Conservation (phyloP, 306 rosid species). For the Phaseolus lunatus region DNA sequence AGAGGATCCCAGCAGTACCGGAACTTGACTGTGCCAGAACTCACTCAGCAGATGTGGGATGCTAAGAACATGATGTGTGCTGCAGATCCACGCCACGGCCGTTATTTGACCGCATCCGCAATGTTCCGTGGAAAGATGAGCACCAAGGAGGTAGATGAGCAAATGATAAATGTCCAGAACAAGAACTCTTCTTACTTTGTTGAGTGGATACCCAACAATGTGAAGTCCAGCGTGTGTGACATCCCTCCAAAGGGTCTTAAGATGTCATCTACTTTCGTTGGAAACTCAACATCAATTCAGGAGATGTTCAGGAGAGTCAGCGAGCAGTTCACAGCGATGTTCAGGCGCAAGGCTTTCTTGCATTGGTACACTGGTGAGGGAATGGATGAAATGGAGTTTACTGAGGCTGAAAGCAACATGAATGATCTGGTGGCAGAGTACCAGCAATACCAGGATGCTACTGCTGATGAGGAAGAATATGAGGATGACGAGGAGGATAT, state of each 20-base stretch:
- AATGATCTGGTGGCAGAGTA: conserved; percentile 90
- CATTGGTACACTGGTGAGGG: conserved; percentile 95
- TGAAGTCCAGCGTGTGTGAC: conserved; percentile 88
- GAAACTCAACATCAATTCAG: conserved; percentile 81
- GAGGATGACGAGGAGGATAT: conserved; percentile 68
- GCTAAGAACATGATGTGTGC: conserved; percentile 82
- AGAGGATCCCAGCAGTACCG: conserved; percentile 94
- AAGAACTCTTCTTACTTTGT: conserved; percentile 91
- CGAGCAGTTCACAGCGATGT: conserved; percentile 94
- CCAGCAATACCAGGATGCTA: conserved; percentile 92
- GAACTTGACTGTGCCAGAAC: conserved; percentile 62
- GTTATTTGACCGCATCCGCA: conserved; percentile 84
- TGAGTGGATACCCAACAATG: conserved; percentile 87
- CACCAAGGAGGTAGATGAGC: conserved; percentile 91
- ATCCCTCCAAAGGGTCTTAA: conserved; percentile 83
- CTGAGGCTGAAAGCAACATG: conserved; percentile 90
- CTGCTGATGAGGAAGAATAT: conserved; percentile 65
- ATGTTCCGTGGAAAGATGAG: conserved; percentile 96
- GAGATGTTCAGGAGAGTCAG: conserved; percentile 97
- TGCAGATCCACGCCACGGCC: conserved; percentile 92
- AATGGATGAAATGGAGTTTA: conserved; percentile 96
- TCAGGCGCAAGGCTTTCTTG: conserved; percentile 77
- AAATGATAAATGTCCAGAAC: conserved; percentile 86
- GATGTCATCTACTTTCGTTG: conserved; percentile 79
- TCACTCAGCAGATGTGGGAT: conserved; percentile 69